Percentiles rank a stretch among this genome's conserved stretches.
Conservation (phyloP, 2,329 filamentous ascomycete genomes). For the Magnaporthiopsis incrustans region DNA sequence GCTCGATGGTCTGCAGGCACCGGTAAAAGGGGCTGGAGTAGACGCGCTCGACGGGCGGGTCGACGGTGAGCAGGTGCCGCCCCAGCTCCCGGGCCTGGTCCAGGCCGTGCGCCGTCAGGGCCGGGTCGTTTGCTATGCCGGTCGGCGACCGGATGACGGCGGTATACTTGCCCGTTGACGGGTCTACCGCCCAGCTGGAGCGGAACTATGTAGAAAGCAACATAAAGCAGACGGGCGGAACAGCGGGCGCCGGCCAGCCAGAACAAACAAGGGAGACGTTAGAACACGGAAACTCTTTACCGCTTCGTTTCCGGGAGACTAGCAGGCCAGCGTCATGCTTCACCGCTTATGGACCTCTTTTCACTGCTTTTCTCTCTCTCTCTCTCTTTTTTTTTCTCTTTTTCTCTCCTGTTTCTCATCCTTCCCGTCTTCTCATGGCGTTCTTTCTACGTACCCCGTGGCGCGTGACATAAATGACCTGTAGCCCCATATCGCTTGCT, state of each 20-base stretch:
- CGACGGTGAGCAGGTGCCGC: conserved; percentile 47
- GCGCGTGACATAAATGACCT: conserved; percentile 65
- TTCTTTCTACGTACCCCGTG: conserved; percentile 52
- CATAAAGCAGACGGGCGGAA: too few relatives aligned
- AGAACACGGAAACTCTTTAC: too few relatives aligned
- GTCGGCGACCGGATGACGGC: conserved; percentile 72
- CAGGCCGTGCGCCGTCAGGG: conserved; percentile 79
- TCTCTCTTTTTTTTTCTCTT: too few relatives aligned
- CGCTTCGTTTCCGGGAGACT: neutral
- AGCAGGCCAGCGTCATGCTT: neutral
- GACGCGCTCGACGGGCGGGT: conserved; percentile 64
- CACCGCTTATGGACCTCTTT: neutral
- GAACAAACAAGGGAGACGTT: too few relatives aligned
- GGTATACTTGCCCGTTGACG: conserved; percentile 69
- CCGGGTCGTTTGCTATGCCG: conserved; percentile 78
- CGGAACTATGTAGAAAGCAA: conserved; percentile 57
- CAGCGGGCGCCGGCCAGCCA: too few relatives aligned
- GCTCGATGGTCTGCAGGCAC: conserved; percentile 75
- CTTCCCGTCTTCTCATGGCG: neutral
- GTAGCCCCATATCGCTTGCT: conserved; percentile 51
- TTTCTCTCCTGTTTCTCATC: too few relatives aligned
- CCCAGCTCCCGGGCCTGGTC: conserved; percentile 74
- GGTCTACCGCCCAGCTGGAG: conserved; percentile 81
- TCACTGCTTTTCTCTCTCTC: too few relatives aligned
- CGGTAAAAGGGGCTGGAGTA: conserved; percentile 85